These are phyloP conservation scores for Nakazawaea anatomiae DNA, from an alignment of 805 yeast genomes.

Conservation along the genomic window DNA sequence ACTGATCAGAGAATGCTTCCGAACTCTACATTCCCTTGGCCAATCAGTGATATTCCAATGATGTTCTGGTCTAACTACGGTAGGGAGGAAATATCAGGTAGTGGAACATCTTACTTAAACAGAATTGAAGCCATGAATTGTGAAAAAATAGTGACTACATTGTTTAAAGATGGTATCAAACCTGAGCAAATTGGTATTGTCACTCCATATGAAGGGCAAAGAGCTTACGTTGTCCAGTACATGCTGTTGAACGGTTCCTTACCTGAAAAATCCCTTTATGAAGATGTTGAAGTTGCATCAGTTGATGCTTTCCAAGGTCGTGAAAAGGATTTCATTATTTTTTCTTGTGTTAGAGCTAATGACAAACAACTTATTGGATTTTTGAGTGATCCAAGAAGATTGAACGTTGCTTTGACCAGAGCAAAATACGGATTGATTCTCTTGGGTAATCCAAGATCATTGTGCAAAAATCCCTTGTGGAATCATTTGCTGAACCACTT, in stretches of 20 bases:
- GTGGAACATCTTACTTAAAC: constrained; percentile 79
- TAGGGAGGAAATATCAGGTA: constrained; percentile 77
- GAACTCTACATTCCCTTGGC: constrained; percentile 82
- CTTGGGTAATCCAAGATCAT: constrained; percentile 78
- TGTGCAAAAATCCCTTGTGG: constrained; percentile 73
- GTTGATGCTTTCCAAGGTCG: constrained; percentile 60
- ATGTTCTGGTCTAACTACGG: constrained; percentile 93
- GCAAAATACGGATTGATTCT: constrained; percentile 78
- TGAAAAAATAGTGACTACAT: constrained; percentile 66
- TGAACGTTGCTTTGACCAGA: constrained; percentile 86
- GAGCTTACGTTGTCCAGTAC: constrained; percentile 74
- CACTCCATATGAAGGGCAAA: constrained; percentile 93
- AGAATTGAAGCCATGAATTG: constrained; percentile 87
- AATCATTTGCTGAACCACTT: constrained; percentile 68
- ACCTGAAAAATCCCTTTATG: constrained; percentile 54
- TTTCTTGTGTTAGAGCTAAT: constrained; percentile 61
- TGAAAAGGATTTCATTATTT: constrained; percentile 45
- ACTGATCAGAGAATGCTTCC: constrained; percentile 57
- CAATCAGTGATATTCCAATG: constrained; percentile 79
- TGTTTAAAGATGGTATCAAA: constrained; percentile 70
- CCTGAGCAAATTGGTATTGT: constrained; percentile 87
- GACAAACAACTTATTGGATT: constrained; percentile 73
- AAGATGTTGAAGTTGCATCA: constrained; percentile 82
- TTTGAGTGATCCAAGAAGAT: constrained; percentile 75
- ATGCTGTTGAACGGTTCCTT: constrained; percentile 68